Percentiles rank a stretch among this genome's conserved stretches.
Evolutionary conservation across 2,329 filamentous ascomycete genomes (phyloP).

Genomic region (Arthroderma sp.): DNA sequence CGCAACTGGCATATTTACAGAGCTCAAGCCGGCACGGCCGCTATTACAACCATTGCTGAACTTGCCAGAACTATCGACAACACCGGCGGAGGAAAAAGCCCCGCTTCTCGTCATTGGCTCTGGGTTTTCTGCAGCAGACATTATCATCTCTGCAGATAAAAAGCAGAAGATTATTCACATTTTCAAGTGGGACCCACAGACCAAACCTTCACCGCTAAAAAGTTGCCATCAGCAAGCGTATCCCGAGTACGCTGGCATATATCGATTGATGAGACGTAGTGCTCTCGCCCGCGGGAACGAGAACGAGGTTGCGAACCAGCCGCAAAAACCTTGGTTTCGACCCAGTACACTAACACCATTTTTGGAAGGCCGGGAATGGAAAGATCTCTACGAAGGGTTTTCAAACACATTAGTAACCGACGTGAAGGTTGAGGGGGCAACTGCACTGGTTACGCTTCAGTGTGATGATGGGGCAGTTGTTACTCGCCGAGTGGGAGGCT

Average conservation of each 20-base stretch:
- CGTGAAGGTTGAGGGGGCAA: conserved; percentile 20
- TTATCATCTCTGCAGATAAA: conserved; percentile 41
- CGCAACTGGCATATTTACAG: conserved; percentile 46
- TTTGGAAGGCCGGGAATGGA: conserved; percentile 37
- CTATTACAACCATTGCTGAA: conserved; percentile 34
- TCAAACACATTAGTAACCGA: conserved; percentile 39
- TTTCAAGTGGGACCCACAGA: conserved; percentile 46
- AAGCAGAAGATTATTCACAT: conserved; percentile 45
- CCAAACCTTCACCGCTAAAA: conserved; percentile 42
- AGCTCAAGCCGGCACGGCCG: conserved; percentile 38
- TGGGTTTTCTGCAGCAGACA: conserved; percentile 49
- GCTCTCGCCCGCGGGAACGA: conserved; percentile 15
- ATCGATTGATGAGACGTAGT: conserved; percentile 46
- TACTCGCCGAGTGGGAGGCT: conserved; percentile 33
- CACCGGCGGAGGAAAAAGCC: conserved; percentile 8
- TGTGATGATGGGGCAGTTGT: conserved; percentile 30
- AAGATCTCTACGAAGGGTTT: conserved; percentile 40
- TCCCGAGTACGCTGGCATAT: conserved; percentile 48
- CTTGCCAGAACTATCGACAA: conserved; percentile 13
- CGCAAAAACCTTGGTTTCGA: conserved; percentile 16
- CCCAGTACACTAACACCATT: conserved; percentile 31
- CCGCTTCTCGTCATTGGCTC: conserved; percentile 47
- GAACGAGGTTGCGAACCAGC: conserved; percentile 13
- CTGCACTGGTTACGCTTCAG: conserved; percentile 31
- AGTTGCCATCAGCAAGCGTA: conserved; percentile 49